Evolutionary conservation across 371 early-diverging fungal species (phyloP).

Genomic region (Mortierella sp.): DNA sequence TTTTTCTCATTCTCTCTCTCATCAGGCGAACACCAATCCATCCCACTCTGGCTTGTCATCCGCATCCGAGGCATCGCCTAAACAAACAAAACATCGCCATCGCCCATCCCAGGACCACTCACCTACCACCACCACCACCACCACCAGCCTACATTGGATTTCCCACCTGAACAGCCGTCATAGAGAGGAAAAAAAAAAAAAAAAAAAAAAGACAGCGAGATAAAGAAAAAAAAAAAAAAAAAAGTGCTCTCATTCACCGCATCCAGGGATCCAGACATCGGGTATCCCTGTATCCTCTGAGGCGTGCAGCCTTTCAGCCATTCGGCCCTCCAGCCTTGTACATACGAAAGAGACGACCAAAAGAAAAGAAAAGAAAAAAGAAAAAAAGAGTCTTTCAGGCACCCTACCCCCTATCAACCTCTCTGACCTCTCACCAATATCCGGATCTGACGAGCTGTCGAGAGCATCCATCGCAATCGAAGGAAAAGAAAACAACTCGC

Average conservation of each 20-base stretch:
- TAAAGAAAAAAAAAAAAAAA: too few relatives aligned
- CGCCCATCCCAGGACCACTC: neutral
- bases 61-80: neutral
- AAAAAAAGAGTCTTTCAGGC: neutral
- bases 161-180: neutral
- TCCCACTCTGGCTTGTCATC: neutral
- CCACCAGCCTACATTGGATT: neutral
- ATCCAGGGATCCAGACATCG: too few relatives aligned
- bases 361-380: too few relatives aligned
- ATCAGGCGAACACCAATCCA: neutral
- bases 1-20: neutral
- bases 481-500: neutral
- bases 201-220: too few relatives aligned
- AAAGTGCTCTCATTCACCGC: too few relatives aligned
- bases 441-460: slow-evolving; percentile 1
- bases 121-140: neutral
- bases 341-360: too few relatives aligned
- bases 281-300: too few relatives aligned
- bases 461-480: neutral
- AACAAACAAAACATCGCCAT: too few relatives aligned
- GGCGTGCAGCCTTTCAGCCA: too few relatives aligned
- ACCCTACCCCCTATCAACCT: neutral
- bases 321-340: too few relatives aligned
- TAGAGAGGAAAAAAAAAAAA: too few relatives aligned
- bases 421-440: neutral